A percentile compares a stretch with the other conserved stretches of the same genome.
Evolutionary conservation across 257 asterid species (phyloP).

Genomic region (Penstemon davidsonii): DNA sequence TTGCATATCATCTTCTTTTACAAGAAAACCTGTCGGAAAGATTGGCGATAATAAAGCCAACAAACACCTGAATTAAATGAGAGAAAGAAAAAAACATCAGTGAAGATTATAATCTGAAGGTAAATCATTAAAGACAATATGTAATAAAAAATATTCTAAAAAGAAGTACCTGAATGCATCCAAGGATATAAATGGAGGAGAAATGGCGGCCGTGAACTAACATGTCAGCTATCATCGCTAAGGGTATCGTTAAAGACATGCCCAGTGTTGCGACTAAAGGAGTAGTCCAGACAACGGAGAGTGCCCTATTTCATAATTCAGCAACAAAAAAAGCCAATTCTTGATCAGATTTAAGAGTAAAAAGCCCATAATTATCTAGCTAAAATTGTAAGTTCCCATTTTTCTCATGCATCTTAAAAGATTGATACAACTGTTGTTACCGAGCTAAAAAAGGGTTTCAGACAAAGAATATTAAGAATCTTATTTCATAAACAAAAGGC

Average conservation of each 20-base stretch:
- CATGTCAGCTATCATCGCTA: constrained; percentile 83
- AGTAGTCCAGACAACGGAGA: constrained; percentile 82
- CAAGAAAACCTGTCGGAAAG: constrained; percentile 50
- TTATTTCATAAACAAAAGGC: neutral
- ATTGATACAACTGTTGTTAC: neutral
- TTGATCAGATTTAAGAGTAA: neutral
- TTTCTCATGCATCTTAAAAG: neutral
- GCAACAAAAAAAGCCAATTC: neutral
- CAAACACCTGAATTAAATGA: constrained; percentile 55
- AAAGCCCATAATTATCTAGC: neutral
- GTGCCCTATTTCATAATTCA: constrained; percentile 52
- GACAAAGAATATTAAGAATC: neutral
- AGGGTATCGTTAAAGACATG: constrained; percentile 76
- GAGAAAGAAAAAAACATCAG: neutral
- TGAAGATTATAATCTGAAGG: neutral
- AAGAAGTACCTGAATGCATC: constrained; percentile 62
- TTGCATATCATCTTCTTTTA: constrained; percentile 32
- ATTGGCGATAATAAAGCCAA: constrained; percentile 68
- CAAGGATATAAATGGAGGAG: constrained; percentile 63
- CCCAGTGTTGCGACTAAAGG: constrained; percentile 85
- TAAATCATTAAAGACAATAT: neutral
- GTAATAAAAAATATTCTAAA: neutral
- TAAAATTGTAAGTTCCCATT: neutral
- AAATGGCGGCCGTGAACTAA: constrained; percentile 66
- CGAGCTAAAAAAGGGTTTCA: too few relatives aligned